These are phyloP conservation scores for Anisodus acutangulus DNA, from an alignment of 257 asterid species.

Conservation along the genomic window DNA sequence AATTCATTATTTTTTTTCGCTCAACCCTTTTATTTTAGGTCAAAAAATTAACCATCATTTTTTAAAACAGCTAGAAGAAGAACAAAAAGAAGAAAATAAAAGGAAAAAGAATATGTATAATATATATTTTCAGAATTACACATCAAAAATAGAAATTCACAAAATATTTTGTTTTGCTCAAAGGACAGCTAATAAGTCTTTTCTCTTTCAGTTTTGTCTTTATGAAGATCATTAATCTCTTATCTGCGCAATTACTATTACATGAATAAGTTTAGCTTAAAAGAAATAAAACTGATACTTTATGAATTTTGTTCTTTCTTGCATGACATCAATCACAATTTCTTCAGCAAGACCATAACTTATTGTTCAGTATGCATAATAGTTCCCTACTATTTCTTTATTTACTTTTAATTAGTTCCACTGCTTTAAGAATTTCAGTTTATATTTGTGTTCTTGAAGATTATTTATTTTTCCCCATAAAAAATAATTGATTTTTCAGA, in stretches of 20 bases:
- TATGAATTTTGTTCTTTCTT: neutral
- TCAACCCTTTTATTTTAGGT: too few relatives aligned
- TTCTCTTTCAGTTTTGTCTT: neutral
- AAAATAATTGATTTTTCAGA: too few relatives aligned
- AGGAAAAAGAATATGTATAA: too few relatives aligned
- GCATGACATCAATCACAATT: neutral
- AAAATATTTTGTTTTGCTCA: neutral
- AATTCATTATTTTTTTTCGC: too few relatives aligned
- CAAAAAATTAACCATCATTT: too few relatives aligned
- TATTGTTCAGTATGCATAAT: neutral
- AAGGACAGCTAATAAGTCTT: neutral
- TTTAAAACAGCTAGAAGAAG: too few relatives aligned
- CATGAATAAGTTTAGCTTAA: neutral
- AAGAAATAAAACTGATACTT: neutral
- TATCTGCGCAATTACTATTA: neutral
- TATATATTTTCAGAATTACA: too few relatives aligned
- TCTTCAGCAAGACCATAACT: too few relatives aligned
- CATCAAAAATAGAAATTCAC: neutral
- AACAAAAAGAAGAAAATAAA: too few relatives aligned
- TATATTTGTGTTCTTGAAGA: neutral
- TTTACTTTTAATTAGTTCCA: neutral
- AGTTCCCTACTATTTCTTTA: too few relatives aligned
- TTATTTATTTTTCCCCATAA: neutral
- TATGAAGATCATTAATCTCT: neutral
- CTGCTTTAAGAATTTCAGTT: too few relatives aligned